Conservation (phyloP, 2,329 filamentous ascomycete genomes). For the Aspergillus caelatus region DNA sequence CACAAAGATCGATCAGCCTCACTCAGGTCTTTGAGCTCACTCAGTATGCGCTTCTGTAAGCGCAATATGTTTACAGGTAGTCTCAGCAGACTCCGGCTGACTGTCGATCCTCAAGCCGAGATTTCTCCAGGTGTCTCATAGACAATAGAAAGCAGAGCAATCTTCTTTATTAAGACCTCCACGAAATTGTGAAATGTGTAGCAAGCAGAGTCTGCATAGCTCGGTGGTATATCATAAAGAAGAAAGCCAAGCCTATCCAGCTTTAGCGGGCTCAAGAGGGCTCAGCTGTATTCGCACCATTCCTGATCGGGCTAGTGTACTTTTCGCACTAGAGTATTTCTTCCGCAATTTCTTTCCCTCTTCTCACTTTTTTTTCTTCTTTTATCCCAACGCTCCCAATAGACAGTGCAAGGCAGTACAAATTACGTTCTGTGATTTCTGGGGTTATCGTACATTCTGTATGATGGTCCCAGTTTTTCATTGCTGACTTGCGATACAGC, state of each 20-base stretch:
- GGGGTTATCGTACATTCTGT: slow-evolving; percentile 70
- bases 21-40: too few species aligned
- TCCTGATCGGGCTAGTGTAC: slow-evolving; percentile 32
- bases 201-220: too few species aligned
- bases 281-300: slow-evolving; percentile 7
- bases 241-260: neutral
- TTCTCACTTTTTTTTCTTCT: slow-evolving; percentile 39
- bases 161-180: too few species aligned
- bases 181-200: too few species aligned
- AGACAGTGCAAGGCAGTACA: slow-evolving; percentile 84
- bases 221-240: too few species aligned
- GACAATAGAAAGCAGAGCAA: too few species aligned
- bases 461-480: slow-evolving; percentile 56
- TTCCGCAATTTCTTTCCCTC: slow-evolving; percentile 18
- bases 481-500: slow-evolving; percentile 69
- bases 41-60: too few species aligned
- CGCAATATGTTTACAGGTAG: too few species aligned
- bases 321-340: slow-evolving; percentile 12
- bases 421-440: slow-evolving; percentile 43
- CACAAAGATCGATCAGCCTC: too few species aligned
- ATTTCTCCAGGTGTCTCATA: too few species aligned
- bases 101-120: too few species aligned
- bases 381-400: slow-evolving; percentile 66
- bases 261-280: neutral
- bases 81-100: too few species aligned